phyloP scores from a whole-genome alignment of 2,329 filamentous ascomycete genomes.

The Rachicladosporium sp. region DNA sequence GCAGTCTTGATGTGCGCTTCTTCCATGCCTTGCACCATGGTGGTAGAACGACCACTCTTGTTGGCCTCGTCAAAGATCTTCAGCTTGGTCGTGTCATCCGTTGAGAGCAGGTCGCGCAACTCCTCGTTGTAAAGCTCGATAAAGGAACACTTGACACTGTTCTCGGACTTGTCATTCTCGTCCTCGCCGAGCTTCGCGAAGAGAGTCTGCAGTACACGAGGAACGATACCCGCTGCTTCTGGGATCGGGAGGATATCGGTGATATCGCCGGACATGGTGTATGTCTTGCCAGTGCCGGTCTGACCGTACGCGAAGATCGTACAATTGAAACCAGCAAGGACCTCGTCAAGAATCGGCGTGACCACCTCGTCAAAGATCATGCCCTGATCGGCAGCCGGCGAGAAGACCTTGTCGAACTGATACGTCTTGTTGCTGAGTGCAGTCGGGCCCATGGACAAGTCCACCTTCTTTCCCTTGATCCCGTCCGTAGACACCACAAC shows the following conservation, averaged over 20 bases:
- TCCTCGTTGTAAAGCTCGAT: conserved; percentile 99
- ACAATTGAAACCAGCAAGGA: conserved; percentile 90
- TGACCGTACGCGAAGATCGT: conserved; percentile 98
- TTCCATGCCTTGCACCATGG: conserved; percentile 94
- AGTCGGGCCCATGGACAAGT: conserved; percentile 84
- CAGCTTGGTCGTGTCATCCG: conserved; percentile 71
- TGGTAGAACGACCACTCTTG: conserved; percentile 72
- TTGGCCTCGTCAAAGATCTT: conserved; percentile 92
- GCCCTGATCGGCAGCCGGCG: conserved; percentile 80
- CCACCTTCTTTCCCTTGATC: conserved; percentile 71
- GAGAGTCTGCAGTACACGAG: conserved; percentile 73
- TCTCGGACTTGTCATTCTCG: conserved; percentile 52
- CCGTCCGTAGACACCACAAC: conserved; percentile 82
- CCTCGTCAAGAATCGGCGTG: conserved; percentile 84
- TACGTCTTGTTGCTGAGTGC: conserved; percentile 93
- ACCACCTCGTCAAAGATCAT: conserved; percentile 96
- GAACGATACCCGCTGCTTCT: conserved; percentile 89
- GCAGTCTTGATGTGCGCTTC: conserved; percentile 85
- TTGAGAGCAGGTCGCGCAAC: conserved; percentile 72
- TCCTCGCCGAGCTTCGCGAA: conserved; percentile 75
- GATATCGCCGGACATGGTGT: conserved; percentile 99
- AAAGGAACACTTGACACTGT: conserved; percentile 92
- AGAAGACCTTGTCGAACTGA: conserved; percentile 94
- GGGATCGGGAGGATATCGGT: conserved; percentile 78
- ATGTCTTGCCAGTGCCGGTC: conserved; percentile 95